phyloP scores from a whole-genome alignment of 768 basidiomycete genomes.

The Pleurotus tuoliensis region DNA sequence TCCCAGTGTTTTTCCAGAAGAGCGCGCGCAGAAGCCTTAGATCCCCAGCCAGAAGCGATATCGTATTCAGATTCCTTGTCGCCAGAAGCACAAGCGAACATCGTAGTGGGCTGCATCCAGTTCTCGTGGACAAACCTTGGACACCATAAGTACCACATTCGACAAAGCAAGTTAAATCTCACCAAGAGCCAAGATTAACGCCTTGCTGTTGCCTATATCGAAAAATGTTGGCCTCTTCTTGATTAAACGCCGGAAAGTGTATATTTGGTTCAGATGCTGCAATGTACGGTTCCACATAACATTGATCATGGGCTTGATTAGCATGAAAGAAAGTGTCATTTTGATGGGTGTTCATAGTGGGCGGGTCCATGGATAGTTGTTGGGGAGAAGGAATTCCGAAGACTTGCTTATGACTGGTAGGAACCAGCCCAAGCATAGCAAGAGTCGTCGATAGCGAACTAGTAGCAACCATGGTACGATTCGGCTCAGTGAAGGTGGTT shows the following conservation, averaged over 20 bases:
- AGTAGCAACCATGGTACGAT: neutral
- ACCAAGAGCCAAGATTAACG: constrained; percentile 68
- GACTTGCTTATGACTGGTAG: neutral
- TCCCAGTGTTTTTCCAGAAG: constrained; percentile 76
- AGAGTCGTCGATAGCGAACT: neutral
- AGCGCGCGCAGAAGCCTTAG: constrained; percentile 35
- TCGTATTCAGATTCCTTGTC: constrained; percentile 54
- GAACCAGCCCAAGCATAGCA: neutral
- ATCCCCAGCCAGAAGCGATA: constrained; percentile 62
- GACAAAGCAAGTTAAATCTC: constrained; percentile 5
- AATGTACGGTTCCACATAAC: constrained; percentile 27
- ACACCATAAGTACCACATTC: neutral
- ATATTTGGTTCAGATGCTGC: constrained; percentile 26
- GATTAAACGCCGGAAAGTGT: constrained; percentile 45
- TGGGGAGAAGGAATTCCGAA: neutral
- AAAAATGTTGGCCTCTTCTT: constrained; percentile 43
- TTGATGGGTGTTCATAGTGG: neutral
- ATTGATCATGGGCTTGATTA: constrained; percentile 10
- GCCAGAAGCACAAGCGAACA: constrained; percentile 57
- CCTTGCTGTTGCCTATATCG: constrained; percentile 61
- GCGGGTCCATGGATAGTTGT: neutral
- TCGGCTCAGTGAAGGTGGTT: neutral
- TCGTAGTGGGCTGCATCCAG: constrained; percentile 65
- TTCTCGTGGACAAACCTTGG: constrained; percentile 67
- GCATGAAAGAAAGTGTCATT: neutral